These are phyloP conservation scores for Neonectria hederae DNA, from an alignment of 2,329 filamentous ascomycete species.

Conservation along the genomic window DNA sequence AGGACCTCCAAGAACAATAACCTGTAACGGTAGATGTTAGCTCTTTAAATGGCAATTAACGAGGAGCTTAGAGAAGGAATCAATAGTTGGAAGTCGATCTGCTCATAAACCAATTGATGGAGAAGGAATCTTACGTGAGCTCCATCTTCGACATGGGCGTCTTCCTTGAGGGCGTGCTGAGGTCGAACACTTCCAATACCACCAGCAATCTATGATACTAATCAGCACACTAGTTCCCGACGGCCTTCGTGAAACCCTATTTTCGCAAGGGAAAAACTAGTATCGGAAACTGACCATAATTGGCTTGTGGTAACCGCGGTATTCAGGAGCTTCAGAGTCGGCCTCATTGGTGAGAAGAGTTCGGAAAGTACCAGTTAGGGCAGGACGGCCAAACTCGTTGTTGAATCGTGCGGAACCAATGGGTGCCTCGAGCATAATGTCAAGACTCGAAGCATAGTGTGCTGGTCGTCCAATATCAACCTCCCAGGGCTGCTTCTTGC, in stretches of 20 bases:
- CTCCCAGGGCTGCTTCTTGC: slow-evolving; percentile 86
- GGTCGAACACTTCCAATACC: slow-evolving; percentile 93
- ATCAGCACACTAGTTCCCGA: background rate
- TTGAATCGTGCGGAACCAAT: slow-evolving; percentile 96
- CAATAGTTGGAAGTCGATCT: background rate
- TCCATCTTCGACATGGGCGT: slow-evolving; percentile 81
- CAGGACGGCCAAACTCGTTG: slow-evolving; percentile 95
- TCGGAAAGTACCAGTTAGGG: slow-evolving; percentile 88
- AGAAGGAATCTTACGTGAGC: slow-evolving; percentile 65
- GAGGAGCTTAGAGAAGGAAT: background rate
- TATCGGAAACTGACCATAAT: slow-evolving; percentile 70
- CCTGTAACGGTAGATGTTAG: background rate
- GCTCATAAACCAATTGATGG: background rate
- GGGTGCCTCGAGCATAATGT: slow-evolving; percentile 97
- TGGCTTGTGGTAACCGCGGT: slow-evolving; percentile 95
- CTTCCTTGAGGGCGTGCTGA: slow-evolving; percentile 87
- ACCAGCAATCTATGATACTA: slow-evolving; percentile 73
- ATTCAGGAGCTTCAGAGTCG: slow-evolving; percentile 64
- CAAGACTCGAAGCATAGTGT: slow-evolving; percentile 92
- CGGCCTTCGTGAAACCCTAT: background rate
- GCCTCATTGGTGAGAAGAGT: slow-evolving; percentile 77
- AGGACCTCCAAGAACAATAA: slow-evolving; percentile 92
- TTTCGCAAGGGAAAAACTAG: background rate
- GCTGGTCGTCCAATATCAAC: slow-evolving; percentile 86
- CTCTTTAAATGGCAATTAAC: background rate